Base-by-base conservation (phyloP, 352 stramenopile genomes). In the Phytophthora nicotianae region DNA sequence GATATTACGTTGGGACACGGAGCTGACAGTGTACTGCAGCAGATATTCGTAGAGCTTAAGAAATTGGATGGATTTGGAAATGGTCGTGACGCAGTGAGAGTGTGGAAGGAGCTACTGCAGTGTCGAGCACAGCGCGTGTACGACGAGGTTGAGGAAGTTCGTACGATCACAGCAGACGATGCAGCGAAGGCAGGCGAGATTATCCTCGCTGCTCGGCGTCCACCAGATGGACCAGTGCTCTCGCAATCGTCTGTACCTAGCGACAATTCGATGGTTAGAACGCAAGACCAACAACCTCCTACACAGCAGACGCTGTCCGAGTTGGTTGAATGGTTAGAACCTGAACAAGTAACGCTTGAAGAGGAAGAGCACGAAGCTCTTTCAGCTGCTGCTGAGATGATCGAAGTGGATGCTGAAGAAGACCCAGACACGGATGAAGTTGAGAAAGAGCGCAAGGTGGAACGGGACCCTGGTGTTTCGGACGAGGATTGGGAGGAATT, bases 401-500 rank as follows among this genome's bases (percentile, higher is more conserved):
- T 20, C 2, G 54, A 66, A 6, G 63, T 83, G 16, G 46, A 52
- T 52, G 46, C 29, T 74, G 2, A 29, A 59, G 0, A 50, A 76
- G 8, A 19, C 9, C 1, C 59, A 88, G 29, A 50, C 0, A 65
- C 56, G 13, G 41, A 23, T 5, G 60, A 70, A 20, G 53, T 46
- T 14, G 43, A 64, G 16, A 27, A 38, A 7, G 53, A 70, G 1
- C 16, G 50, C 3, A 73, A 72, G 17, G 49, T 41, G 9, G 43
- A 51, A 16, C 72, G 83, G 2, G 85, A 92, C n/a, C 41, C 69
- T 10, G 74, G 68, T 8, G 85, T 92, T n/a, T 74, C 74, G 6
- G 78, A 92, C 26, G 76, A 72, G 13, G 82, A 77, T 19, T 94
- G 83, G 83, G 74, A 75, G 23, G 83, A 92, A 50, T 50, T 94